These are phyloP conservation scores for Neurospora sp. DNA, from an alignment of 495 filamentous ascomycete genomes.

Conservation along the genomic window DNA sequence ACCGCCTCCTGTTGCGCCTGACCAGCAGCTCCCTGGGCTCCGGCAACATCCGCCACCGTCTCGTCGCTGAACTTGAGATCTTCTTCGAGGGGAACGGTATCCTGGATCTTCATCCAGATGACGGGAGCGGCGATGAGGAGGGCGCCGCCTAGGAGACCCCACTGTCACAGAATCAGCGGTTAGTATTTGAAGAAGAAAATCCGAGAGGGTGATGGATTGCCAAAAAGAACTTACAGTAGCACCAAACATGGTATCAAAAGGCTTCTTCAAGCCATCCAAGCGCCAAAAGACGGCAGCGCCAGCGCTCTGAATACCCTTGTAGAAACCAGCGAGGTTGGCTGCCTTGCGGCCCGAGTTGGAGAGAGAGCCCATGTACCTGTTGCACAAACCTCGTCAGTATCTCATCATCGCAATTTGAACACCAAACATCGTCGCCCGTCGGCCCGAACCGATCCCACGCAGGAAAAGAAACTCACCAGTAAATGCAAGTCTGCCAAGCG, in stretches of 20 bases:
- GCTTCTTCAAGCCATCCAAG: conserved; percentile 51
- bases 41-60: conserved; percentile 54
- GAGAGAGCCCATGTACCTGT: conserved; percentile 82
- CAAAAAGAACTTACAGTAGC: conserved; percentile 25
- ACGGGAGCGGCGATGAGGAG: conserved; percentile 70
- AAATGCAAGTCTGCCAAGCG: conserved; percentile 74
- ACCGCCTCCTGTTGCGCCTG: background rate
- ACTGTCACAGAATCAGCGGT: conserved; percentile 31
- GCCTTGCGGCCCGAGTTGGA: conserved; percentile 86
- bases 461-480: conserved; percentile 52
- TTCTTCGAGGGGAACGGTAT: conserved; percentile 59
- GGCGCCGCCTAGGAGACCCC: conserved; percentile 61
- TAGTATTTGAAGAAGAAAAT: background rate
- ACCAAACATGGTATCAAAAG: conserved; percentile 55
- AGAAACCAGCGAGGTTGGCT: conserved; percentile 90
- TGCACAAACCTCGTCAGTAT: too few species aligned
- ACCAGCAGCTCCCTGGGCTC: background rate
- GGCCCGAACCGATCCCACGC: too few species aligned
- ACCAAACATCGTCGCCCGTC: fast-evolving
- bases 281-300: conserved; percentile 82
- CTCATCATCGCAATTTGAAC: too few species aligned
- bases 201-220: background rate
- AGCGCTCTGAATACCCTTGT: conserved; percentile 93
- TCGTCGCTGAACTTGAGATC: conserved; percentile 80
- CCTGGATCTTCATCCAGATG: conserved; percentile 68